Conservation (phyloP, 306 rosid genomes). For the Notholithocarpus densiflorus region DNA sequence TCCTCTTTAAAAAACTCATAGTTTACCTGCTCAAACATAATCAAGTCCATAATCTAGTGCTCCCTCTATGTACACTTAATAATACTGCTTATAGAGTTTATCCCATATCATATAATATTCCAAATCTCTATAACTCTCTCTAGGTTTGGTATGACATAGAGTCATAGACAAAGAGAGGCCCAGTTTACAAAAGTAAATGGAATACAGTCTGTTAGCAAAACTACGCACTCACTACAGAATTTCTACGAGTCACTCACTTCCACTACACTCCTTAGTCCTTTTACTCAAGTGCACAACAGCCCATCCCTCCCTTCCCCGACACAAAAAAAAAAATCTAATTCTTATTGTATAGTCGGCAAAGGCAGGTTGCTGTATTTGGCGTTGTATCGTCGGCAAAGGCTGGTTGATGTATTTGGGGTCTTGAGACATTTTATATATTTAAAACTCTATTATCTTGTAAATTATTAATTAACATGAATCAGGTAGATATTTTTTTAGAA, state of each 20-base stretch:
- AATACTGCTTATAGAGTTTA: background rate
- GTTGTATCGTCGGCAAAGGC: no score
- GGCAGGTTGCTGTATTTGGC: no score
- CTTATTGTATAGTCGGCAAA: no score
- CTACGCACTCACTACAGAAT: conserved; percentile 21
- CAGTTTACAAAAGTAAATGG: conserved; percentile 40
- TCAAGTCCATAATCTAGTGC: background rate
- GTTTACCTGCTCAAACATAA: no score
- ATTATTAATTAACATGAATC: no score
- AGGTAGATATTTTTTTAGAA: no score
- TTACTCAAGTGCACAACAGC: background rate
- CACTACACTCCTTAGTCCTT: conserved; percentile 1
- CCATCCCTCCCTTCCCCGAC: background rate
- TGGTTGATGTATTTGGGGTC: no score
- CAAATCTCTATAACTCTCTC: background rate
- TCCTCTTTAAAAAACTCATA: background rate
- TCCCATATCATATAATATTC: background rate
- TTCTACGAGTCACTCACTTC: conserved; percentile 16
- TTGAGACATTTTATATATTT: no score
- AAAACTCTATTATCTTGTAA: no score
- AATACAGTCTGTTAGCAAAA: conserved; percentile 40
- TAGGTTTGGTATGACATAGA: background rate
- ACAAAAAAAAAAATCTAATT: background rate
- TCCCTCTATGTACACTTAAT: background rate
- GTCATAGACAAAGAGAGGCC: conserved; percentile 3